Evolutionary conservation across 2,329 filamentous ascomycete genomes (phyloP), one percentile per base, ranked within the genome.

Genomic region (Ophiostoma angusticollis): DNA sequence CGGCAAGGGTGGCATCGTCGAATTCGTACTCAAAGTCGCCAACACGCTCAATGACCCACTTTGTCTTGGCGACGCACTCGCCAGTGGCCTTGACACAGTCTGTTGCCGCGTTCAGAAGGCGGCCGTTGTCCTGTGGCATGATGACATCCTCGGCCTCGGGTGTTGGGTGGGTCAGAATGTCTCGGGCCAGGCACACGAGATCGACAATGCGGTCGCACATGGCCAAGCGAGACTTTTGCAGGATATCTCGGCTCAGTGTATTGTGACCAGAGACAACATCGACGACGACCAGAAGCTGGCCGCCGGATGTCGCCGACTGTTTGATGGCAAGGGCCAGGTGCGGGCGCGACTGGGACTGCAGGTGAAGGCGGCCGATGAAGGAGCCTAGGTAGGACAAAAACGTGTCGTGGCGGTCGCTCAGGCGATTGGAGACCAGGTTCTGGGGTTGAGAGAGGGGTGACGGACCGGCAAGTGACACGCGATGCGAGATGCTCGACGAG

Each of bases 361-460:
- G 68, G 58, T 95, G 85, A 40, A 95, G 70, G 27, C 76, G 70
- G 13, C 91, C 91, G 55, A 96, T 89, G 56, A 96, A 94, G 5
- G 85, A 93, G 36, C 84, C 89, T 37, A 98, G 74, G 53, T 87
- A 82, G 6, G 87, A 91, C 38, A 98, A 65, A 53, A 96, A 94
- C 7, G 74, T 75, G 60, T 96, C 87, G 61, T 95, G 86, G 36
- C 78, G 82, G 35, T 72, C 67, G 51, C 77, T 81, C 35, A 96
- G 71, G 49, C 79, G 79, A 56, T 87, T 82, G 2, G 87, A 94
- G 24, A 91, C 84, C 43, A 95, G 68, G 51, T 83, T 81, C 44
- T 78, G 73, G 45, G 78, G 74, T 45, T 71, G 70, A 24, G 70
- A 70, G 25, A 70, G 63, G 29, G 74, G 68, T 31, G 78, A 74